A percentile compares a stretch with the other conserved stretches of the same genome.
Evolutionary conservation across 2,329 filamentous ascomycete species (phyloP).

Genomic region (Thelonectria blattea): DNA sequence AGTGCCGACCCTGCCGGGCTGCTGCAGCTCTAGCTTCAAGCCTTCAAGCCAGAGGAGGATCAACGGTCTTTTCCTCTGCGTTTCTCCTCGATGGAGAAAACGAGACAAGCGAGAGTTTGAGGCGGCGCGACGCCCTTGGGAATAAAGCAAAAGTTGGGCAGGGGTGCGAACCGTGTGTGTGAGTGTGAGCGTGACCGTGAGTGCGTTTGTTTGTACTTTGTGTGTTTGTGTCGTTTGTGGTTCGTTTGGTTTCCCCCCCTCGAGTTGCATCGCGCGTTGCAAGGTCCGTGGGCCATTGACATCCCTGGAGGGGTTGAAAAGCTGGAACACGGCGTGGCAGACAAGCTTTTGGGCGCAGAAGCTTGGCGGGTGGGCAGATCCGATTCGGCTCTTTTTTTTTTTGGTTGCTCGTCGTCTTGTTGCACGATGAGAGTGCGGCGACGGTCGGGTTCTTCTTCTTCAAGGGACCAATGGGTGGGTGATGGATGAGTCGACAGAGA

Average conservation of each 20-base stretch:
- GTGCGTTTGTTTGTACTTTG: too few relatives aligned
- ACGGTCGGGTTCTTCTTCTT: too few relatives aligned
- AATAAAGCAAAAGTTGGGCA: not conserved
- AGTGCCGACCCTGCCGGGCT: constrained; percentile 4
- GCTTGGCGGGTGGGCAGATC: constrained; percentile 32
- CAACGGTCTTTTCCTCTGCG: not conserved
- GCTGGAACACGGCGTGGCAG: constrained; percentile 14
- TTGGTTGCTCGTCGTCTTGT: too few relatives aligned
- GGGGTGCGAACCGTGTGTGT: constrained; percentile 9
- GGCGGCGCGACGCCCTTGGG: not conserved
- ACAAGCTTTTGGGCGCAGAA: constrained; percentile 32
- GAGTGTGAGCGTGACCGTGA: too few relatives aligned
- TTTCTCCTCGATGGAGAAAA: not conserved
- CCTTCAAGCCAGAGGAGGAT: not conserved
- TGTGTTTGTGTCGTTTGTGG: constrained; percentile 1
- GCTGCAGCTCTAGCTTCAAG: not conserved
- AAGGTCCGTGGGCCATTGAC: constrained; percentile 4
- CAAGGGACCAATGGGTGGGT: too few relatives aligned
- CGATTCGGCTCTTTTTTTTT: constrained; percentile 24
- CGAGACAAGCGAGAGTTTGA: not conserved
- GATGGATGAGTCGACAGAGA: too few relatives aligned
- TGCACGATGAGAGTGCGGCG: too few relatives aligned
- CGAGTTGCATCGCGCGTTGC: too few relatives aligned
- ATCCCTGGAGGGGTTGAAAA: not conserved
- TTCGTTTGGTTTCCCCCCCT: not conserved